Conservation (phyloP, 805 yeast genomes). For the Wickerhamomyces sydowiorum region DNA sequence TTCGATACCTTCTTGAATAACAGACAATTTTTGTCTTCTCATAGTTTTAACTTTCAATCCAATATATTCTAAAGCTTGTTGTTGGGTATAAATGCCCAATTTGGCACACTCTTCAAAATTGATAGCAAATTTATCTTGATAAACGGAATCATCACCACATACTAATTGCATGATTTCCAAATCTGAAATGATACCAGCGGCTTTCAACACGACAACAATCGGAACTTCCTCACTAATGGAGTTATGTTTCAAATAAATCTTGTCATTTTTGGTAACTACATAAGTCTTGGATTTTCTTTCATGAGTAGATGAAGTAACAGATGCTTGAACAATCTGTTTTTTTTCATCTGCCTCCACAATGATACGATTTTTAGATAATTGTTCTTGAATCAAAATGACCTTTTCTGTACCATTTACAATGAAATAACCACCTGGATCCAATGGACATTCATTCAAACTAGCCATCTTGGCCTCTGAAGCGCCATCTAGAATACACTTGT, state of each 20-base stretch:
- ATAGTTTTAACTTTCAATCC: constrained; percentile 91
- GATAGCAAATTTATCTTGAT: constrained; percentile 88
- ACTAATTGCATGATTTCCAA: constrained; percentile 90
- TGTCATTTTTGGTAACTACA: constrained; percentile 86
- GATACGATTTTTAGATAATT: constrained; percentile 92
- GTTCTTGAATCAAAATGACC: constrained; percentile 95
- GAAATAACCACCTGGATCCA: constrained; percentile 98
- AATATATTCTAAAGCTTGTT: constrained; percentile 86
- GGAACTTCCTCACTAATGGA: constrained; percentile 95
- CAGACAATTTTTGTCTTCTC: constrained; percentile 80
- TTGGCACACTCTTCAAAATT: constrained; percentile 92
- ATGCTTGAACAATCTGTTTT: constrained; percentile 91
- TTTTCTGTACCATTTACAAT: constrained; percentile 98
- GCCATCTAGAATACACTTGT: constrained; percentile 82
- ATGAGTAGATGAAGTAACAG: constrained; percentile 96
- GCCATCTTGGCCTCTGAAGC: constrained; percentile 85
- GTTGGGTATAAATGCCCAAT: constrained; percentile 82
- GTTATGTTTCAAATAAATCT: constrained; percentile 88
- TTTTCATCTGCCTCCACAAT: constrained; percentile 97
- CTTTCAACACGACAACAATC: constrained; percentile 86
- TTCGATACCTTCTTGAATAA: constrained; percentile 92
- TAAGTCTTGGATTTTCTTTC: constrained; percentile 97
- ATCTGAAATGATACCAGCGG: constrained; percentile 92
- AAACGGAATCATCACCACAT: constrained; percentile 82
- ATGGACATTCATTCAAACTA: constrained; percentile 82